These are phyloP conservation scores for Dactylellina cionopaga DNA, from an alignment of 2,329 filamentous ascomycete genomes.

Conservation along the genomic window DNA sequence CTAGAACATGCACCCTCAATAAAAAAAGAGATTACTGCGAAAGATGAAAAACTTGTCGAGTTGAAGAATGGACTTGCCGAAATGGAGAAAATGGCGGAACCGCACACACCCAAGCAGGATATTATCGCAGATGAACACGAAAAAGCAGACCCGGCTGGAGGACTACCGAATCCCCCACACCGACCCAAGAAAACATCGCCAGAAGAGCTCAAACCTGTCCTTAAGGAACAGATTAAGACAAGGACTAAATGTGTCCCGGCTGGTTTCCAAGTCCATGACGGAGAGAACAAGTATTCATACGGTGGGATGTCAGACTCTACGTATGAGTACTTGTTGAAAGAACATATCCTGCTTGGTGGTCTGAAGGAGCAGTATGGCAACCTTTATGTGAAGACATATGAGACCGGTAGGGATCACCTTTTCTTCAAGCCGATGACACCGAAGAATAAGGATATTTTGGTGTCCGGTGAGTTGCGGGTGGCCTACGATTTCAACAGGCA, in stretches of 20 bases:
- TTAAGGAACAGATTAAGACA: slow-evolving; percentile 58
- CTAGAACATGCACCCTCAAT: neutral
- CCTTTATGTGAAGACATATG: slow-evolving; percentile 75
- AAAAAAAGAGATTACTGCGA: neutral
- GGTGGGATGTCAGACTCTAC: slow-evolving; percentile 75
- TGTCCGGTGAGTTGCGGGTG: slow-evolving; percentile 72
- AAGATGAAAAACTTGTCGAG: slow-evolving; percentile 24
- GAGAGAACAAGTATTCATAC: slow-evolving; percentile 65
- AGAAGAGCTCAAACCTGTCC: slow-evolving; percentile 2
- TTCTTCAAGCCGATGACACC: slow-evolving; percentile 81
- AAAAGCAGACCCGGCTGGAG: neutral
- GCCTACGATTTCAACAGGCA: slow-evolving; percentile 61
- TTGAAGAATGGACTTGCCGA: slow-evolving; percentile 34
- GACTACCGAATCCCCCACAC: neutral
- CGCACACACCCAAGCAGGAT: slow-evolving; percentile 4
- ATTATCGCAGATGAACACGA: neutral
- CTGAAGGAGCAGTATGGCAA: slow-evolving; percentile 74
- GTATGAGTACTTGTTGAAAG: slow-evolving; percentile 76
- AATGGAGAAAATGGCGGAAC: slow-evolving; percentile 18
- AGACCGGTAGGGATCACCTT: slow-evolving; percentile 76
- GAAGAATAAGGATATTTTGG: slow-evolving; percentile 74
- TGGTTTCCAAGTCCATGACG: slow-evolving; percentile 45
- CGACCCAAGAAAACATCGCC: neutral
- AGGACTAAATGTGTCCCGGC: slow-evolving; percentile 58
- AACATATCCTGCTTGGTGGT: slow-evolving; percentile 81